Evolutionary conservation across 1,284 basidiomycete genomes (phyloP).

Genomic region (Earliella scabrosa): DNA sequence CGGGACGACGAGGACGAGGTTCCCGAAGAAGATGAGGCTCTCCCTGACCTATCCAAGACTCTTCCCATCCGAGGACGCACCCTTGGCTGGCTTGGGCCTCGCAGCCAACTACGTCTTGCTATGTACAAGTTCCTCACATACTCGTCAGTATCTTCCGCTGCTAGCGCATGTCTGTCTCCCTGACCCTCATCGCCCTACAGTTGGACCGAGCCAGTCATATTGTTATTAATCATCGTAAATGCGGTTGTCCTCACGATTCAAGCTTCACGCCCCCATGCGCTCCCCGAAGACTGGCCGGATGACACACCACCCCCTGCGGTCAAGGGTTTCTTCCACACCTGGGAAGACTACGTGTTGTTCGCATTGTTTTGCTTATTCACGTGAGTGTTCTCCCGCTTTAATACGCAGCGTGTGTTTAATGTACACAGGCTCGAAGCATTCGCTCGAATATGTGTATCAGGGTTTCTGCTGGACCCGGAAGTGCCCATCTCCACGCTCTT

Average conservation of each 20-base stretch:
- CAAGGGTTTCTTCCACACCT: constrained; percentile 82
- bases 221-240: constrained; percentile 86
- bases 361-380: constrained; percentile 87
- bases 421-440: constrained; percentile 77
- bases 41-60: constrained; percentile 50
- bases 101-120: constrained; percentile 62
- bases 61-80: constrained; percentile 79
- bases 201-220: constrained; percentile 87
- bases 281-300: constrained; percentile 44
- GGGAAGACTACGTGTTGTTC: constrained; percentile 90
- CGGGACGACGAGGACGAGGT: constrained; percentile 37
- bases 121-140: constrained; percentile 74
- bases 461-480: constrained; percentile 90
- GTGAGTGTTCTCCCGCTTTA: too few relatives aligned
- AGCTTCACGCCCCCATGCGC: constrained; percentile 59
- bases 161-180: not conserved
- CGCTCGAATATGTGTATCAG: constrained; percentile 90
- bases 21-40: constrained; percentile 35
- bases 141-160: constrained; percentile 49
- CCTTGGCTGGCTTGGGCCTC: constrained; percentile 77
- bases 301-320: constrained; percentile 47
- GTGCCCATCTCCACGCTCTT: constrained; percentile 62
- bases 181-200: constrained; percentile 43
- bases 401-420: not conserved
- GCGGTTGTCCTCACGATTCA: constrained; percentile 86